Percentiles rank a stretch among this genome's conserved stretches.
These are phyloP conservation scores for Capsicum chinense DNA, from an alignment of 257 asterid species.

Conservation along the genomic window DNA sequence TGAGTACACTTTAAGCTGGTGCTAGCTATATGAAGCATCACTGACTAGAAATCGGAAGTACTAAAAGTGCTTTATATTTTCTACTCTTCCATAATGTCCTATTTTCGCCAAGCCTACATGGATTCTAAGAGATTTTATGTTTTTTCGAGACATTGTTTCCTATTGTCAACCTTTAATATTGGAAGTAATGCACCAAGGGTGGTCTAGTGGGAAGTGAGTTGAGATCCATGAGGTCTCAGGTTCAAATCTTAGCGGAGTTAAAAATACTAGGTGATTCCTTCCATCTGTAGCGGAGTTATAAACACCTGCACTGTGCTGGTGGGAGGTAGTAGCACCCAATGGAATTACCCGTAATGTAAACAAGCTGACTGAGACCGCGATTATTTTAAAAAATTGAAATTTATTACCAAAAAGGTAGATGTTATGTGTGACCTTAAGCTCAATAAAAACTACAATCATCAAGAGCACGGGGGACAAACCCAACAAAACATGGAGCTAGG, in stretches of 20 bases:
- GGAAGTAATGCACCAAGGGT: background rate
- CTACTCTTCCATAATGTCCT: background rate
- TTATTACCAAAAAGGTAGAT: background rate
- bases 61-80: background rate
- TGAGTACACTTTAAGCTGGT: background rate
- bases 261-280: background rate
- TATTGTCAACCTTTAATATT: background rate
- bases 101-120: background rate
- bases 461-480: background rate
- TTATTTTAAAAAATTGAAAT: background rate
- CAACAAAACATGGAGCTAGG: background rate
- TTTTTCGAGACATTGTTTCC: background rate
- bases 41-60: background rate
- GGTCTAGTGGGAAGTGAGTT: background rate
- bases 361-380: background rate
- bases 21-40: background rate
- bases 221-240: background rate
- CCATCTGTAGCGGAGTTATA: background rate
- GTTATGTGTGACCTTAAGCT: background rate
- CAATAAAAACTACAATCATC: background rate
- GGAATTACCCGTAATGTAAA: too few species aligned
- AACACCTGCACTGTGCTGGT: background rate
- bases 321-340: background rate
- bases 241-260: background rate
- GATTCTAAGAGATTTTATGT: background rate